Evolutionary conservation across 1,284 basidiomycete species (phyloP).

Genomic region (Cryptococcus sp.): DNA sequence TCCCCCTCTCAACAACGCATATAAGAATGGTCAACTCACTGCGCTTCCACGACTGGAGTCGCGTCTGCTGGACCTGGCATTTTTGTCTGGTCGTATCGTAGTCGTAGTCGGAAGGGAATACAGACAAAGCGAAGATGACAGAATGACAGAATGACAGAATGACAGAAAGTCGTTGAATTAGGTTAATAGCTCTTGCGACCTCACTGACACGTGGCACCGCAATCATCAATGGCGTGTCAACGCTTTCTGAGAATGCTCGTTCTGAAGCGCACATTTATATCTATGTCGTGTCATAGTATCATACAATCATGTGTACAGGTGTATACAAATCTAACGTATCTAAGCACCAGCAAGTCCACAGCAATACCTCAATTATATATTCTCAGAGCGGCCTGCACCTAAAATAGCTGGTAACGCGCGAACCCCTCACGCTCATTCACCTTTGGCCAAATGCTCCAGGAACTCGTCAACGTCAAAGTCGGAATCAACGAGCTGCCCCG

Average conservation of each 20-base stretch:
- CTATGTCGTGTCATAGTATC: too few species aligned
- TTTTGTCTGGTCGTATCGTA: neutral
- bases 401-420: too few species aligned
- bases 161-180: slow-evolving; percentile 2
- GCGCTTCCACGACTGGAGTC: slow-evolving; percentile 38
- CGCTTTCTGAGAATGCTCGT: too few species aligned
- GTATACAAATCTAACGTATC: too few species aligned
- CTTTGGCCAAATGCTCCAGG: slow-evolving; percentile 37
- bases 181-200: too few species aligned
- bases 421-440: slow-evolving; percentile 4
- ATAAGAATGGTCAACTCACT: slow-evolving; percentile 24
- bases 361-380: too few species aligned
- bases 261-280: too few species aligned
- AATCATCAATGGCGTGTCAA: too few species aligned
- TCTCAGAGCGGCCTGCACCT: too few species aligned
- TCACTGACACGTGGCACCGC: too few species aligned
- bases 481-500: slow-evolving; percentile 21
- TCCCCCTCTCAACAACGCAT: neutral
- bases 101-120: neutral
- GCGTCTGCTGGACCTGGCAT: slow-evolving; percentile 39
- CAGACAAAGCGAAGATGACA: neutral
- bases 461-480: slow-evolving; percentile 51
- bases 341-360: too few species aligned
- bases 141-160: neutral
- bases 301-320: too few species aligned